Base-by-base conservation (phyloP, 2,329 filamentous ascomycete genomes). In the Colletotrichum incanum region DNA sequence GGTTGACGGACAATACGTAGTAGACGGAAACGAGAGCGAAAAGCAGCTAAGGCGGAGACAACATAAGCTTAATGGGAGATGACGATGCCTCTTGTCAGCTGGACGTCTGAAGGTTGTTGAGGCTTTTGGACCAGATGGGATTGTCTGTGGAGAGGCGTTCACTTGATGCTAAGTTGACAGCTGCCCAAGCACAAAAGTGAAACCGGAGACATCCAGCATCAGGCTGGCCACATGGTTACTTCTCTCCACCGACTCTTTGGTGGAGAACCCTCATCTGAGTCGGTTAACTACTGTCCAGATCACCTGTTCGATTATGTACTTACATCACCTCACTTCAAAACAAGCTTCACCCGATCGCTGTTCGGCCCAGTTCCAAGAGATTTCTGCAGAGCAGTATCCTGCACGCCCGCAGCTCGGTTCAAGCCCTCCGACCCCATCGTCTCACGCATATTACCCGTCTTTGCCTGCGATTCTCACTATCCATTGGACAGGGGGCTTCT, bases 321-420 rank as follows among this genome's bases (percentile, higher is more conserved):
- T 18, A 47, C 23, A 26, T 3, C 6, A 2, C 7, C 47, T 6
- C 34, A 14, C 37, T 67, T 26, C 45, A 66, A 65, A 70, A 55
- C 54, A 66, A 70, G 62, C 54, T 60, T 70, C 45, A 20, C 34
- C 18, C 11, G 43, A 58, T 45, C 39, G 11, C 62, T 26, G 37
- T 2, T 4, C 16, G 28, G 41, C 43, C 28, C 20, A 49, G 43
- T 34, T 41, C 49, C 56, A 52, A 50, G 39, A 63, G 45, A 12
- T 14, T 45, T 18, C 41, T 37, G 23, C 47, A 62, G 37, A n/a
- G 23, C 1, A 47, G 18, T 16, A 28, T 20, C n/a, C 7, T 26
- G 11, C 41, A 28, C 26, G 18, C 26, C 50, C n/a, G 47, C 34
- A 39, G 39, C 59, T 49, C 49, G 58, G 59, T 9, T 59, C 59